Evolutionary conservation across 192 early-diverging fungal species (phyloP), one percentile per base, ranked within the genome.

Genomic region (Diversispora epigaea): DNA sequence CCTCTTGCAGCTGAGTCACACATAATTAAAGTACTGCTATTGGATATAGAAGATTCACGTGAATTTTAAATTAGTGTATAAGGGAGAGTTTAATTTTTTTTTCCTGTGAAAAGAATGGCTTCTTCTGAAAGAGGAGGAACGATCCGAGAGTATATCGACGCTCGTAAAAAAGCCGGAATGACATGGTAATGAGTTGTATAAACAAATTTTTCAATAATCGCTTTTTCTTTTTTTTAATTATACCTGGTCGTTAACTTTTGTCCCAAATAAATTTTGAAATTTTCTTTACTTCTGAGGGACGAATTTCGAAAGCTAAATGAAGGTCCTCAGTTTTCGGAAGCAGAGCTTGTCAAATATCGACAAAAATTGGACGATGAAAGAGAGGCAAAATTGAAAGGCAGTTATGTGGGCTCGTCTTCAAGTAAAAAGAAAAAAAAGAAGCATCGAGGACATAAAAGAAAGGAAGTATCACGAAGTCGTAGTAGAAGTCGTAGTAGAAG

Each of bases 261-360:
- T 17, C 41, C 17, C 25, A 41, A 32, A 17, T 43, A 43, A 43
- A 25, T 4, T 40, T 17, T 17, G 3, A 25, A 40, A 15, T 0
- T 39, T 60, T 63, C 15, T 7, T 25, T 46, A 41, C 22, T 45
- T 67, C 47, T 39, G 65, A 67, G 65, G 65, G 65, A 67, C 44
- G 65, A 67, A 67, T 67, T 67, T 67, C 65, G 65, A 21, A 67
- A 67, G 47, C n/a, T 67, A 67, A 19, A 21, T 67, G 44, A 67
- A 17, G 65, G 43, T 9, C 65, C 65, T 17, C 19, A 67, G 47
- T 45, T 67, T 47, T 67, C 65, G 10, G 65, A 67, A 21, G 21
- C 19, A 47, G 65, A 67, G 9, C 65, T 67, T 25, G 22, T 21
- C 19, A 47, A 67, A 47, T 67, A 67, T 67, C 43, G 65, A 5